Percentiles rank a stretch among this genome's conserved stretches.
phyloP scores from a whole-genome alignment of 495 filamentous ascomycete species.

The Penicillium steckii region DNA sequence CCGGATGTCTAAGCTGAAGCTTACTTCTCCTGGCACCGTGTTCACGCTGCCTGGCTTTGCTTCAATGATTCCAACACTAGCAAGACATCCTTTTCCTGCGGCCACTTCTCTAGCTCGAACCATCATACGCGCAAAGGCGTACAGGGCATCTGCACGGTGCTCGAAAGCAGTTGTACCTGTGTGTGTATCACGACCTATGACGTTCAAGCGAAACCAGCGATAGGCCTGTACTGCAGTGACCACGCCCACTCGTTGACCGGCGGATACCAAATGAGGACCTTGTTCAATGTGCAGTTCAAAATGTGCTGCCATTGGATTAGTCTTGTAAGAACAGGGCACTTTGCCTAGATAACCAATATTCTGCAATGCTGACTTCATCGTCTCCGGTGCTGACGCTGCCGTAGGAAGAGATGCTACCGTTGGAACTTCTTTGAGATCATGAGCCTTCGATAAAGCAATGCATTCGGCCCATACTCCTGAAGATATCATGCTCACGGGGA shows the following conservation, averaged over 20 bases:
- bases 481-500: slow-evolving; percentile 72
- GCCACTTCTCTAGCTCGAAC: slow-evolving; percentile 63
- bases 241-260: slow-evolving; percentile 63
- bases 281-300: slow-evolving; percentile 87
- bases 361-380: slow-evolving; percentile 67
- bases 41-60: slow-evolving; percentile 68
- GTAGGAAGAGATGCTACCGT: slow-evolving; percentile 46
- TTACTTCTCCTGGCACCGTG: slow-evolving; percentile 69
- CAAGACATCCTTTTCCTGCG: slow-evolving; percentile 52
- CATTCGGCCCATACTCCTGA: slow-evolving; percentile 76
- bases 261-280: slow-evolving; percentile 65
- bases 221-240: slow-evolving; percentile 68
- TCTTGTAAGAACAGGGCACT: slow-evolving; percentile 54
- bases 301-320: slow-evolving; percentile 72
- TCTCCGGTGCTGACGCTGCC: slow-evolving; percentile 50
- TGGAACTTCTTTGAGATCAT: slow-evolving; percentile 54
- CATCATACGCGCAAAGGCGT: slow-evolving; percentile 68
- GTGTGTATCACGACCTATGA: slow-evolving; percentile 67
- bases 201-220: slow-evolving; percentile 67
- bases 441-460: slow-evolving; percentile 61
- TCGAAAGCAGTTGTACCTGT: slow-evolving; percentile 73
- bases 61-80: slow-evolving; percentile 69
- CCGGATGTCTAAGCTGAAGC: slow-evolving; percentile 72
- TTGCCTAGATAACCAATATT: slow-evolving; percentile 69
- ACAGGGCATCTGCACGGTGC: slow-evolving; percentile 60